Evolutionary conservation across 192 early-diverging fungal genomes (phyloP).

Genomic region (Coemansia sp.): DNA sequence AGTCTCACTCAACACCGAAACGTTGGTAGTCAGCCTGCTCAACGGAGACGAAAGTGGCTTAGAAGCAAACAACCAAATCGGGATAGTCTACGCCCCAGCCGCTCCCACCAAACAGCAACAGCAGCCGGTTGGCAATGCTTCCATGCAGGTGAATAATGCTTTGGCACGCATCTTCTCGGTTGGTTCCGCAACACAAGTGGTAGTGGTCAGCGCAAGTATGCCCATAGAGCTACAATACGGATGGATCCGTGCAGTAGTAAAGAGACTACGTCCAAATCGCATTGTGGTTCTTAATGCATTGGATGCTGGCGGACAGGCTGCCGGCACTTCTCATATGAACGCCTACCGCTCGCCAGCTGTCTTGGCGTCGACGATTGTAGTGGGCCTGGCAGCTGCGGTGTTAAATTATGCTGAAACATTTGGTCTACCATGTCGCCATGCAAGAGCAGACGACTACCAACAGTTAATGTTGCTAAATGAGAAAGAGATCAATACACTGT

Average conservation of each 20-base stretch:
- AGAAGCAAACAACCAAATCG: conserved; percentile 17
- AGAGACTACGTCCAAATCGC: conserved; percentile 13
- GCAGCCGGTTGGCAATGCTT: conserved; percentile 3
- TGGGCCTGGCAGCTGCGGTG: conserved; percentile 40
- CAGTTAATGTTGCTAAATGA: not conserved
- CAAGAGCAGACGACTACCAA: conserved; percentile 4
- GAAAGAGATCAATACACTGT: conserved; percentile 24
- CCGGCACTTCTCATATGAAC: not conserved
- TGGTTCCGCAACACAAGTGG: conserved; percentile 6
- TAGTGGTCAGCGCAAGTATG: conserved; percentile 15
- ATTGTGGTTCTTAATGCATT: conserved; percentile 25
- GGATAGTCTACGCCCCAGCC: conserved; percentile 32
- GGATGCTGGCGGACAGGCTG: conserved; percentile 1
- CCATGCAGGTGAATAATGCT: conserved; percentile 22
- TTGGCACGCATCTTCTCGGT: conserved; percentile 22
- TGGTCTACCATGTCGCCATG: conserved; percentile 29
- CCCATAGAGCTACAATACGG: conserved; percentile 42
- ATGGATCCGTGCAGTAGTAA: conserved; percentile 28
- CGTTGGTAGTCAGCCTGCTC: conserved; percentile 38
- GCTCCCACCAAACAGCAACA: not conserved
- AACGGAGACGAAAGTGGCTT: conserved; percentile 3
- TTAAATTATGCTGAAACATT: conserved; percentile 37
- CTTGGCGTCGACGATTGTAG: conserved; percentile 28
- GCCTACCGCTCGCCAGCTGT: conserved; percentile 42
- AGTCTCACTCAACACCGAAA: not conserved